These are phyloP conservation scores for Rostrohypoxylon terebratum DNA, from an alignment of 495 filamentous ascomycete genomes.

Conservation along the genomic window DNA sequence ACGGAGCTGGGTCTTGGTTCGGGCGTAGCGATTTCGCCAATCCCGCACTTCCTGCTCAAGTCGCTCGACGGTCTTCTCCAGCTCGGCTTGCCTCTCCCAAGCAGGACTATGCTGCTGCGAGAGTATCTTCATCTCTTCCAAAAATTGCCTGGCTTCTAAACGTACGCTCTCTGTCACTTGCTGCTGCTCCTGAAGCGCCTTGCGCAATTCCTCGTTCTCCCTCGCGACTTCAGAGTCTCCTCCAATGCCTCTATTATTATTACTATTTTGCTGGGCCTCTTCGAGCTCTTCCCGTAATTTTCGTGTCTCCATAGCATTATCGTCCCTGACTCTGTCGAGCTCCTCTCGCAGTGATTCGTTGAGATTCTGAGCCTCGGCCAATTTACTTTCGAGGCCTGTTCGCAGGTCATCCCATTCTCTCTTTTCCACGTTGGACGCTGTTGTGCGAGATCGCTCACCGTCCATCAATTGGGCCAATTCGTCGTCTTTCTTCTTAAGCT, in stretches of 20 bases:
- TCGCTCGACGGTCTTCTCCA: slow-evolving; percentile 75
- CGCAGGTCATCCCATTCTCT: slow-evolving; percentile 81
- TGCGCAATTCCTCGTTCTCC: slow-evolving; percentile 78
- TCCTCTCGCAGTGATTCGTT: slow-evolving; percentile 82
- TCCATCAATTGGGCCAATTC: slow-evolving; percentile 57
- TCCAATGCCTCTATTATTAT: slow-evolving; percentile 38
- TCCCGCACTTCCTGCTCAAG: slow-evolving; percentile 85
- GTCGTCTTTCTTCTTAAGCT: slow-evolving; percentile 63
- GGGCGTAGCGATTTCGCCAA: slow-evolving; percentile 90
- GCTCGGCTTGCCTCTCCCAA: slow-evolving; percentile 82
- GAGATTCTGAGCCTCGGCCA: slow-evolving; percentile 80
- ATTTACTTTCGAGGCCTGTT: slow-evolving; percentile 77
- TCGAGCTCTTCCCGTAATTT: slow-evolving; percentile 75
- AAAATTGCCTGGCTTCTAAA: slow-evolving; percentile 82
- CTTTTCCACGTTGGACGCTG: slow-evolving; percentile 65
- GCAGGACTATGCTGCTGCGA: slow-evolving; percentile 81
- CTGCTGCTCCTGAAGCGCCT: slow-evolving; percentile 76
- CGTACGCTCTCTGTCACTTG: slow-evolving; percentile 91
- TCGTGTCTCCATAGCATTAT: slow-evolving; percentile 72
- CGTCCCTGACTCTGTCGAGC: slow-evolving; percentile 74
- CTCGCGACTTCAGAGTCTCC: slow-evolving; percentile 72
- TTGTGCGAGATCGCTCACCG: slow-evolving; percentile 56
- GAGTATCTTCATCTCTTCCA: slow-evolving; percentile 88
- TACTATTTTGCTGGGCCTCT: slow-evolving; percentile 55
- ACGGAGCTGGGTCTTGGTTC: slow-evolving; percentile 85